Evolutionary conservation across 2,329 filamentous ascomycete species (phyloP).

Genomic region (Hysterium pulicare): DNA sequence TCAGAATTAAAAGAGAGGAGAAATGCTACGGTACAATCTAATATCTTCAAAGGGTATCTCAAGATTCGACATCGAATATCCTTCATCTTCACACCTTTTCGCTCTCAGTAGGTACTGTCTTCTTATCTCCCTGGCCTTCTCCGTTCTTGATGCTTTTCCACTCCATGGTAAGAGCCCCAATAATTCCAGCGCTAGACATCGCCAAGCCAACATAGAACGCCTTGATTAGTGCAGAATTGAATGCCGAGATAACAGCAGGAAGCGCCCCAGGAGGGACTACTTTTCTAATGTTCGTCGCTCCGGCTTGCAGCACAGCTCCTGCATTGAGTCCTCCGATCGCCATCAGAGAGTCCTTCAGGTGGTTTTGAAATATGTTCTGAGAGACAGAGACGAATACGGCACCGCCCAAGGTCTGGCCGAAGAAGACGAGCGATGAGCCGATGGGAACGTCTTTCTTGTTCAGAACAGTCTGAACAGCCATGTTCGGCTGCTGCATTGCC

Average conservation of each 20-base stretch:
- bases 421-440: slow-evolving; percentile 33
- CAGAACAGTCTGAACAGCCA: slow-evolving; percentile 32
- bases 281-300: slow-evolving; percentile 5
- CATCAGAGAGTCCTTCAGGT: slow-evolving; percentile 15
- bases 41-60: too few species aligned
- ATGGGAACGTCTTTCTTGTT: slow-evolving; percentile 29
- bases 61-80: too few species aligned
- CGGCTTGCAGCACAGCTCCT: not conserved
- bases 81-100: too few species aligned
- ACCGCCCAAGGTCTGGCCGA: slow-evolving; percentile 38
- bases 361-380: slow-evolving; percentile 38
- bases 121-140: not conserved
- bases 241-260: not conserved
- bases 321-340: not conserved
- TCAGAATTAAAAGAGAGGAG: too few species aligned
- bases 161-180: slow-evolving; percentile 4
- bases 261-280: slow-evolving; percentile 2
- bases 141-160: slow-evolving; percentile 5
- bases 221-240: slow-evolving; percentile 1
- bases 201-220: slow-evolving; percentile 3
- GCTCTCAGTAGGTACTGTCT: too few species aligned
- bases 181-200: not conserved
- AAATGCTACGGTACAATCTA: too few species aligned
- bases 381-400: slow-evolving; percentile 39
- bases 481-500: slow-evolving; percentile 30